phyloP scores from a whole-genome alignment of 306 rosid genomes.

The Glycine latifolia region DNA sequence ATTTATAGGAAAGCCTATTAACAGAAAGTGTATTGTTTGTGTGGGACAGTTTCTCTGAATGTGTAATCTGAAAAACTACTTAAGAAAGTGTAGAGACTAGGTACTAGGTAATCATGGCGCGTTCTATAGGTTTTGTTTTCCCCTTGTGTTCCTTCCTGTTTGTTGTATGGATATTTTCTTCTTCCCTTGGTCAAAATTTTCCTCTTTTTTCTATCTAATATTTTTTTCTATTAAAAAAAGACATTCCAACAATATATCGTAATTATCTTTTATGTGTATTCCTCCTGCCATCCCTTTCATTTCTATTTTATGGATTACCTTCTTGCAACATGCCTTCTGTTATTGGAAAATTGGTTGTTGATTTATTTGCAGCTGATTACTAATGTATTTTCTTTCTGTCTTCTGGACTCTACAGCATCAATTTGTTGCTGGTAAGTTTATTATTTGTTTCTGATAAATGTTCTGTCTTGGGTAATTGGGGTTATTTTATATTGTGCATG shows the following conservation, averaged over 20 bases:
- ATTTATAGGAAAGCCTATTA: background rate
- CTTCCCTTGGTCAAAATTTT: background rate
- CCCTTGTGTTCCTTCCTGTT: background rate
- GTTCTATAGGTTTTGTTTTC: background rate
- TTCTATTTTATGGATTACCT: constrained; percentile 37
- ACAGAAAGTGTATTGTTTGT: constrained; percentile 17
- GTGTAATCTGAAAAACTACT: constrained; percentile 7
- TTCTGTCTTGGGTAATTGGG: background rate
- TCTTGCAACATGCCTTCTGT: constrained; percentile 53
- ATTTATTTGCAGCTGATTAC: constrained; percentile 50
- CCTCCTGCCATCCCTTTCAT: background rate
- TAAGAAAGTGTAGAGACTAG: constrained; percentile 10
- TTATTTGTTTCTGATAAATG: constrained; percentile 39
- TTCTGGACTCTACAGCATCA: constrained; percentile 82
- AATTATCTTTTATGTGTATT: constrained; percentile 17
- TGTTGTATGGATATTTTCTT: background rate
- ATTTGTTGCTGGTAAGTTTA: constrained; percentile 95
- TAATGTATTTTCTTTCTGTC: constrained; percentile 56
- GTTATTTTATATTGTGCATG: constrained; percentile 9
- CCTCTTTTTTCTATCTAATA: constrained; percentile 12
- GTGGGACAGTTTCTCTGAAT: constrained; percentile 7
- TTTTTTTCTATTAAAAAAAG: background rate
- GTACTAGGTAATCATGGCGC: background rate
- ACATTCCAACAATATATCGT: background rate
- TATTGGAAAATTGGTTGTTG: constrained; percentile 54